These are phyloP conservation scores for Flueggea neowawraea DNA, from an alignment of 441 rosid genomes.

Conservation along the genomic window DNA sequence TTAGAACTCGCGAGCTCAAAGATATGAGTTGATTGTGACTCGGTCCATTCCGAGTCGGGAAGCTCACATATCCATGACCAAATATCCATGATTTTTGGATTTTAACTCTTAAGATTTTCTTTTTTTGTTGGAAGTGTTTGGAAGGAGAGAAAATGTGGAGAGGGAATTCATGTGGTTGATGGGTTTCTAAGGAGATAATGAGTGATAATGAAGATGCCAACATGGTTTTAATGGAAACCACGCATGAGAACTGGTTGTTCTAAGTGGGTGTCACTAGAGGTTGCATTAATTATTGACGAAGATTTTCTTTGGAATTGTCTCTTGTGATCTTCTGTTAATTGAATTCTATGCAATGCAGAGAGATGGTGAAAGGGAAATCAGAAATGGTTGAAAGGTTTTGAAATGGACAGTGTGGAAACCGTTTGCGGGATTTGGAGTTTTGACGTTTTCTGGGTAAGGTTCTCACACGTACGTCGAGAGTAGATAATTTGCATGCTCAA, in stretches of 20 bases:
- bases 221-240: conserved; percentile 35
- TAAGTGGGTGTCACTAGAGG: background rate
- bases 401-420: no score
- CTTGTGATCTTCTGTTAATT: background rate
- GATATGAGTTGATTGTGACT: conserved; percentile 25
- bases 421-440: no score
- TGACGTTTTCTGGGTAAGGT: conserved; percentile 15
- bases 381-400: no score
- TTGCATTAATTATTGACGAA: conserved; percentile 9
- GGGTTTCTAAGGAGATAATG: conserved; percentile 37
- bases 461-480: conserved; percentile 19
- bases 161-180: background rate
- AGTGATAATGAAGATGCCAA: conserved; percentile 38
- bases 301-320: no score
- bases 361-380: background rate
- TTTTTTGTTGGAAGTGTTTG: background rate
- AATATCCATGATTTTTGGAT: conserved; percentile 33
- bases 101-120: background rate
- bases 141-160: conserved; percentile 12
- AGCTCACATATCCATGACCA: conserved; percentile 89
- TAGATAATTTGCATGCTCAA: conserved; percentile 16
- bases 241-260: conserved; percentile 24
- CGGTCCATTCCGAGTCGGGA: conserved; percentile 30
- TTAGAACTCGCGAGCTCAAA: conserved; percentile 44
- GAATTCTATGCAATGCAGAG: conserved; percentile 4